Base-by-base conservation (phyloP, 2,329 filamentous ascomycete genomes). In the Penicillium expansum region DNA sequence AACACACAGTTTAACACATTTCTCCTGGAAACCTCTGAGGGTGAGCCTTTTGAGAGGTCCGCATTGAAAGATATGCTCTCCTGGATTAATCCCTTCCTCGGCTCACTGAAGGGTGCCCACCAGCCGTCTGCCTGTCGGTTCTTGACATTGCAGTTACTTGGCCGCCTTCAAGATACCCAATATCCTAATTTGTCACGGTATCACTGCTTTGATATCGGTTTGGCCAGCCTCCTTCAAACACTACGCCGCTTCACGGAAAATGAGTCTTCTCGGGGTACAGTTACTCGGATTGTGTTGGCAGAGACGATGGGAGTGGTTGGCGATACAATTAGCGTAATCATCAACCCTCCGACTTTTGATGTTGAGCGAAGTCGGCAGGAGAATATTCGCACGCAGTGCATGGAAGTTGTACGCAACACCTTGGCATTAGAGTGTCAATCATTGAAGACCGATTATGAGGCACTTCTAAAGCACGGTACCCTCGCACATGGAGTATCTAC, bases 61-160 rank as follows among this genome's bases (percentile, higher is more conserved):
- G 82, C 86, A 2, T 80, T 90, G 45, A 76, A 80, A 48, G 78
- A 83, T 57, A 84, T 91, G 55, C 85, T 92, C 9, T 85, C 84
- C 22, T 97, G 92, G 91, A 85, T 94, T 32, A 80, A 82, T 22
- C 85, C 87, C 0, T 91, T 96, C 69, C 83, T 96, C 60, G 80
- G 83, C 30, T 96, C 92, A 1, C 82, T 97, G 57, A 86, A 87
- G 57, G 82, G 87, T 5, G 84, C 87, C 55, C 90, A 91, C 67
- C 85, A 91, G 57, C 86, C 89, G 18, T 88, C 92, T 63, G 88
- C 90, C 8, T 92, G 91, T 71, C 86, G 91, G 59, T 85, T 88
- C n/a, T 78, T 97, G 41, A 82, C 91, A 38, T 83, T 88, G 60
- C 86, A 91, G 52, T 82, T 96, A 10, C 83, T 97, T 41, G 82